Conservation (phyloP, 352 stramenopile genomes). For the Blastocystis sp. region DNA sequence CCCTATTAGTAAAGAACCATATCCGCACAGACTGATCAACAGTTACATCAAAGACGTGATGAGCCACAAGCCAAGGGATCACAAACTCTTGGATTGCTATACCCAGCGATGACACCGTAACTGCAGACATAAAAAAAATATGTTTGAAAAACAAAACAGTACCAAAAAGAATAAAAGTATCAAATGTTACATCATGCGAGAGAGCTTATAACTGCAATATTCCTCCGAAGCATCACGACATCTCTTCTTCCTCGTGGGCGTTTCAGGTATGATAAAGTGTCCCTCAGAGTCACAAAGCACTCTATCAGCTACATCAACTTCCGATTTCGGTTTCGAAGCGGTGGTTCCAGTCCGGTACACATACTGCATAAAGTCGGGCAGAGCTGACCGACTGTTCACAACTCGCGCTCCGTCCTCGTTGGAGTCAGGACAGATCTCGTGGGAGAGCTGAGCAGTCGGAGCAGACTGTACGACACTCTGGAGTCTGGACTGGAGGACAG, state of each 20-base stretch:
- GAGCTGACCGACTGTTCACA: background rate
- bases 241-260: background rate
- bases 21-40: background rate
- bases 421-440: background rate
- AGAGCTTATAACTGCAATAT: background rate
- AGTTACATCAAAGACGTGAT: slow-evolving; percentile 48
- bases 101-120: background rate
- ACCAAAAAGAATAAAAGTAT: background rate
- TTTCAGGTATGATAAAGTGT: background rate
- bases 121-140: background rate
- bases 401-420: background rate
- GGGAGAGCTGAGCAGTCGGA: too few species aligned
- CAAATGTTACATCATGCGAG: background rate
- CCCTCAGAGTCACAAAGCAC: background rate
- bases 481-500: background rate
- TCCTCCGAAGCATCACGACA: background rate
- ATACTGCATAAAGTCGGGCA: background rate
- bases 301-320: too few species aligned
- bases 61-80: slow-evolving; percentile 38
- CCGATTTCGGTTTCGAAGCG: too few species aligned
- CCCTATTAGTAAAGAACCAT: background rate
- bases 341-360: background rate
- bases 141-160: background rate
- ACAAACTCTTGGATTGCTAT: slow-evolving; percentile 48
- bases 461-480: background rate